These are phyloP conservation scores for Scheffersomyces segobiensis DNA, from an alignment of 1,139 yeast genomes.

Conservation along the genomic window DNA sequence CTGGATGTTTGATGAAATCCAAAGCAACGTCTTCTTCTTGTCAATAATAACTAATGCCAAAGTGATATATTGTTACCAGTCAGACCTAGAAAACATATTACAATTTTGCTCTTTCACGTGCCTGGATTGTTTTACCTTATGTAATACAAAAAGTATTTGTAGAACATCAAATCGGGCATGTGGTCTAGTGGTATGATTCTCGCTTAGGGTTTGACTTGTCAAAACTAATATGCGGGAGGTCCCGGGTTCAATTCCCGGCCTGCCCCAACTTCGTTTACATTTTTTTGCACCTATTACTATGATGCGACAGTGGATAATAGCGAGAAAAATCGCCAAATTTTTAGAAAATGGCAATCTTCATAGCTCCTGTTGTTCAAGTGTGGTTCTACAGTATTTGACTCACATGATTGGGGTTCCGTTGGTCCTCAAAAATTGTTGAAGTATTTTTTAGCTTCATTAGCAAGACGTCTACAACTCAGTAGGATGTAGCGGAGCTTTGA, in stretches of 20 bases:
- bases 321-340: neutral
- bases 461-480: neutral
- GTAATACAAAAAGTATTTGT: neutral
- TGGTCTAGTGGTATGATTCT: conserved; percentile 38
- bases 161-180: conserved; percentile 20
- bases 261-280: conserved; percentile 22
- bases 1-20: too few species aligned
- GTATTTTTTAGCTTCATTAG: neutral
- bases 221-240: conserved; percentile 29
- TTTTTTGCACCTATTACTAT: conserved; percentile 3
- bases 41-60: too few species aligned
- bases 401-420: neutral
- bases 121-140: too few species aligned
- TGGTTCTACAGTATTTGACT: too few species aligned
- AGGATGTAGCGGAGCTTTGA: too few species aligned
- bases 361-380: too few species aligned
- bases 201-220: conserved; percentile 24
- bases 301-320: neutral
- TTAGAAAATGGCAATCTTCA: neutral
- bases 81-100: too few species aligned
- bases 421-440: neutral
- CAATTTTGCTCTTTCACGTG: too few species aligned
- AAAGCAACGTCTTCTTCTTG: too few species aligned
- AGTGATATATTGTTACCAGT: too few species aligned
- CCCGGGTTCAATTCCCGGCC: conserved; percentile 43